Evolutionary conservation across 1,284 basidiomycete species (phyloP).

Genomic region (Blastosporella zonata): DNA sequence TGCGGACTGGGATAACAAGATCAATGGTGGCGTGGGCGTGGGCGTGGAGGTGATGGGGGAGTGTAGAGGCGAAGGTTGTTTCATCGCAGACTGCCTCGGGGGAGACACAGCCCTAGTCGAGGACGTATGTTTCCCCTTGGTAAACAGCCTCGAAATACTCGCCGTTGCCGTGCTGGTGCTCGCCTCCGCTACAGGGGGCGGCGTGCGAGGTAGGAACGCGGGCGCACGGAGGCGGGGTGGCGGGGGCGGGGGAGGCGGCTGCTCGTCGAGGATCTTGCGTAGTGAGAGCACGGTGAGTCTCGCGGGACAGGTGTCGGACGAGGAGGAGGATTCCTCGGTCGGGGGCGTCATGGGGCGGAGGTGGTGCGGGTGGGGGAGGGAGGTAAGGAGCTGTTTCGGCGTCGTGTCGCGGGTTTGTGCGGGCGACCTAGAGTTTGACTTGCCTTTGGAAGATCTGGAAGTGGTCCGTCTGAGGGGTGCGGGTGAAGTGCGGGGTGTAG

Average conservation of each 20-base stretch:
- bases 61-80: conserved; percentile 27
- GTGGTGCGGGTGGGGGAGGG: conserved; percentile 23
- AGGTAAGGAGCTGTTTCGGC: conserved; percentile 29
- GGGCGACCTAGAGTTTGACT: conserved; percentile 15
- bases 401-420: conserved; percentile 17
- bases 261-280: conserved; percentile 65
- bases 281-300: conserved; percentile 62
- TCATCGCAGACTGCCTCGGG: conserved; percentile 54
- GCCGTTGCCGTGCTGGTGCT: conserved; percentile 71
- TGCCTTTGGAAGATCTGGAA: conserved; percentile 4
- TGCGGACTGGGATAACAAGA: no score
- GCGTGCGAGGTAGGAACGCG: conserved; percentile 39
- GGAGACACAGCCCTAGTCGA: conserved; percentile 54
- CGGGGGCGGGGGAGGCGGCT: conserved; percentile 32
- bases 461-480: conserved; percentile 15
- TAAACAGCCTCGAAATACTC: conserved; percentile 70
- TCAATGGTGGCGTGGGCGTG: background rate
- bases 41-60: conserved; percentile 14
- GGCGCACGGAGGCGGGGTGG: conserved; percentile 25
- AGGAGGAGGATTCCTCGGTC: conserved; percentile 56
- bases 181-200: conserved; percentile 47
- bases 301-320: conserved; percentile 34
- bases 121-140: conserved; percentile 58
- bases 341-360: conserved; percentile 49
- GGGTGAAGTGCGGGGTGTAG: conserved; percentile 11